Evolutionary conservation across 2,329 filamentous ascomycete genomes (phyloP).

Genomic region (Penicillium sp.): DNA sequence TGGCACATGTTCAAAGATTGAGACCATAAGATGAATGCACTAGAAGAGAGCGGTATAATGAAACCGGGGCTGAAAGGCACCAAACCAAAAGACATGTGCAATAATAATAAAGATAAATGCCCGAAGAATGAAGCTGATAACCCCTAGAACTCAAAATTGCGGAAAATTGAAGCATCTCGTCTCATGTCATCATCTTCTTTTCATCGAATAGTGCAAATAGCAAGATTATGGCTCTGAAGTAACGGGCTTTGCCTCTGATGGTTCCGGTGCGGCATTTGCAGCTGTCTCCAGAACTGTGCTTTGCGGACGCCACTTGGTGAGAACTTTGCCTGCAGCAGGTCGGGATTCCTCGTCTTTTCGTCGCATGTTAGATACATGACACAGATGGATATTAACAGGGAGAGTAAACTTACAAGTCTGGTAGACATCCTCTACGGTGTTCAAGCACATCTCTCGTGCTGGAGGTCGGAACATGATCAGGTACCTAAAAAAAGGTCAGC

Average conservation of each 20-base stretch:
- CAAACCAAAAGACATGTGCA: not conserved
- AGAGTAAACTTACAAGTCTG: constrained; percentile 44
- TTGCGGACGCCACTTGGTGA: constrained; percentile 55
- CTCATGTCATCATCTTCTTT: not conserved
- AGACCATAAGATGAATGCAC: not conserved
- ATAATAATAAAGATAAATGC: not conserved
- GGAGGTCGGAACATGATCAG: constrained; percentile 59
- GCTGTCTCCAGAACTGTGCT: constrained; percentile 24
- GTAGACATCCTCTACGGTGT: constrained; percentile 59
- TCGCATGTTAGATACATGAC: constrained; percentile 2
- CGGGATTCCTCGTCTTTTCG: constrained; percentile 45
- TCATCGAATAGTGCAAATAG: not conserved
- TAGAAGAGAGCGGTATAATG: not conserved
- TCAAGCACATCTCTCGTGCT: constrained; percentile 54
- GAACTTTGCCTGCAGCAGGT: constrained; percentile 51
- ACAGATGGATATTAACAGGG: not conserved
- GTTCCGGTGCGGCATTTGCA: constrained; percentile 5
- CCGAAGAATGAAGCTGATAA: not conserved
- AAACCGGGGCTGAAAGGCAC: not conserved
- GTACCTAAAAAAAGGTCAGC: constrained; percentile 40
- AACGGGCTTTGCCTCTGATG: constrained; percentile 9
- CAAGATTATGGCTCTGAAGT: constrained; percentile 1
- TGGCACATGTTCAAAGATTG: not conserved
- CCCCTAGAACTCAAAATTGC: not conserved
- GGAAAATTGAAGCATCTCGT: not conserved